A percentile compares a stretch with the other conserved stretches of the same genome.
Conservation (phyloP, 495 filamentous ascomycete species). For the Aspergillus incahuasiensis region DNA sequence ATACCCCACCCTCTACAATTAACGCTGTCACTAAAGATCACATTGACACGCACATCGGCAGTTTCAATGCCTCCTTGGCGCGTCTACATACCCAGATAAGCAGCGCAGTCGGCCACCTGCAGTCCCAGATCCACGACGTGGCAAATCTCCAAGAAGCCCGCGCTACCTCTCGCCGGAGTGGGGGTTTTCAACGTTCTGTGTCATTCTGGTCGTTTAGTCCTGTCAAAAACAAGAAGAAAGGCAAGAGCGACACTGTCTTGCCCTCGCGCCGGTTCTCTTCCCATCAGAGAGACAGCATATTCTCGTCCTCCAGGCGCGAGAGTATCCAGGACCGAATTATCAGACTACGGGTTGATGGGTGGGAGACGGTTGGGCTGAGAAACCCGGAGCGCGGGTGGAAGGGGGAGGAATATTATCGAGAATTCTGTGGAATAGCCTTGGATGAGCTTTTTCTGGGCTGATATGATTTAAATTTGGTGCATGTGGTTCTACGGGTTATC, state of each 20-base stretch:
- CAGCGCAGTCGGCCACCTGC: constrained; percentile 21
- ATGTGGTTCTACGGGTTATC: no score
- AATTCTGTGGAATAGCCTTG: constrained; percentile 28
- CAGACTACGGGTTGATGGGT: constrained; percentile 31
- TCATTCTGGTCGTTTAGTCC: constrained; percentile 43
- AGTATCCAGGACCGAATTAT: constrained; percentile 32
- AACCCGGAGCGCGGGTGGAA: constrained; percentile 32
- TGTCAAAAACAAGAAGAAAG: constrained; percentile 9
- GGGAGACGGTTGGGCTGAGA: constrained; percentile 32
- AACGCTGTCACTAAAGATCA: neutral
- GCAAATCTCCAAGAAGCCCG: constrained; percentile 24
- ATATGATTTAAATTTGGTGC: no score
- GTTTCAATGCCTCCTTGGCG: constrained; percentile 23
- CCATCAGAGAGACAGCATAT: neutral
- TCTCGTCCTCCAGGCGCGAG: constrained; percentile 17
- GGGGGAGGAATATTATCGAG: constrained; percentile 33
- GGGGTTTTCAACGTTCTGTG: constrained; percentile 20
- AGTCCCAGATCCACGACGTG: constrained; percentile 22
- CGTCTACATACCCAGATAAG: constrained; percentile 26
- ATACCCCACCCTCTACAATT: neutral
- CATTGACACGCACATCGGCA: neutral
- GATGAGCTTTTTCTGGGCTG: constrained; percentile 26
- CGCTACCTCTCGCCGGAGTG: constrained; percentile 12
- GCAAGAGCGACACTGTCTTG: no score
- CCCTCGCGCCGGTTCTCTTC: neutral